phyloP scores from a whole-genome alignment of 2,329 filamentous ascomycete species.

The Diaporthe caulivora region DNA sequence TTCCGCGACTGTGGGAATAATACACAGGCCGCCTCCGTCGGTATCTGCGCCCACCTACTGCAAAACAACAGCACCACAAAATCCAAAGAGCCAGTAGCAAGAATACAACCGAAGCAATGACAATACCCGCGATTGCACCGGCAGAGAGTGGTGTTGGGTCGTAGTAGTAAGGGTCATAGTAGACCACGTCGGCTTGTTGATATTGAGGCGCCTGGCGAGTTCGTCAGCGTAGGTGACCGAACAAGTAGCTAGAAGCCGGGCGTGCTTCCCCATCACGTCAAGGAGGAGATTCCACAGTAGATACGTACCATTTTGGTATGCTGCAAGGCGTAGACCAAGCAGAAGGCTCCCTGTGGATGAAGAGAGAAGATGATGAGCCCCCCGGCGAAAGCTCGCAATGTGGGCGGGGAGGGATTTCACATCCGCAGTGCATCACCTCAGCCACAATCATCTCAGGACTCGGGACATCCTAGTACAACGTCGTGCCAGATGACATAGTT shows the following conservation, averaged over 20 bases:
- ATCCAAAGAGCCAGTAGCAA: constrained; percentile 7
- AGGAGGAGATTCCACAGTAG: background rate
- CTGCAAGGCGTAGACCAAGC: background rate
- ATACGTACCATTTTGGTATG: background rate
- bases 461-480: background rate
- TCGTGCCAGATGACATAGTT: background rate
- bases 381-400: background rate
- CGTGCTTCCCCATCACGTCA: background rate
- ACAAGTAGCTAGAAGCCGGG: background rate
- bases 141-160: background rate
- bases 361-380: background rate
- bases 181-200: constrained; percentile 8
- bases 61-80: constrained; percentile 3
- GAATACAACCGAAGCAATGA: constrained; percentile 1
- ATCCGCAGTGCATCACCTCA: background rate
- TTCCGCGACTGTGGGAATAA: background rate
- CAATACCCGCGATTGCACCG: background rate
- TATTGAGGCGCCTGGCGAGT: background rate
- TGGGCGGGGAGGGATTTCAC: background rate
- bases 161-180: constrained; percentile 12
- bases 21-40: background rate
- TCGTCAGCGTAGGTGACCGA: background rate
- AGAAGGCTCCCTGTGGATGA: background rate
- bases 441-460: background rate
- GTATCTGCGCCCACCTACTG: constrained; percentile 1